phyloP scores from a whole-genome alignment of 805 yeast species.

The Myxozyma melibiosi region DNA sequence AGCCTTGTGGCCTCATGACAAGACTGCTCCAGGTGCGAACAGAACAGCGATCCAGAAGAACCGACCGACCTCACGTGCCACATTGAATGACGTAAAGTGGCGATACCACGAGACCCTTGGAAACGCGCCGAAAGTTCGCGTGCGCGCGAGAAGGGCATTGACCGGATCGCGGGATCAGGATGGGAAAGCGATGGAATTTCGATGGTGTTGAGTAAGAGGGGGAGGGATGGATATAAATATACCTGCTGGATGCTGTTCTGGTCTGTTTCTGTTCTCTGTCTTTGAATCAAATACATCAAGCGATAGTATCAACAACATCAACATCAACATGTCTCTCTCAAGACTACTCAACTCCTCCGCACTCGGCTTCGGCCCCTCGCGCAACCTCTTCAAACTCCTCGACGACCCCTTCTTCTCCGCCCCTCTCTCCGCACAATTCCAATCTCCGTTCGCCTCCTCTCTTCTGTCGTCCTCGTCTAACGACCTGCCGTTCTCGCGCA shows the following conservation, averaged over 20 bases:
- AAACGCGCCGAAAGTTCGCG: slow-evolving; percentile 9
- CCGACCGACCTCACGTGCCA: not conserved
- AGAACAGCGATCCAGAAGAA: not conserved
- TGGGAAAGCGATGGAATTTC: too few species aligned
- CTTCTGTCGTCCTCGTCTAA: not conserved
- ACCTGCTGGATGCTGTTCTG: not conserved
- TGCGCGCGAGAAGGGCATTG: not conserved
- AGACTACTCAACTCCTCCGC: slow-evolving; percentile 19
- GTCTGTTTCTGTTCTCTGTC: slow-evolving; percentile 6
- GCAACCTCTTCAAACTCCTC: slow-evolving; percentile 11
- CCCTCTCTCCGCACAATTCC: slow-evolving; percentile 16
- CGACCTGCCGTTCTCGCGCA: slow-evolving; percentile 1
- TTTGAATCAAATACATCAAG: not conserved
- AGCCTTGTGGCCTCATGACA: too few species aligned
- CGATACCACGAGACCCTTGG: slow-evolving; percentile 7
- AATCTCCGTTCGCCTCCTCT: slow-evolving; percentile 7
- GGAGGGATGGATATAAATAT: not conserved
- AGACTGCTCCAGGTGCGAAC: too few species aligned
- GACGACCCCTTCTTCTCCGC: slow-evolving; percentile 27
- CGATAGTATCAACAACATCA: not conserved
- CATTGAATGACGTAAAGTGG: not conserved
- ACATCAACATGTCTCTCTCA: slow-evolving; percentile 26
- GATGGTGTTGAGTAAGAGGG: not conserved
- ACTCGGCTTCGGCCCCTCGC: slow-evolving; percentile 11
- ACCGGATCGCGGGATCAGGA: not conserved